Conservation (phyloP, 2,329 filamentous ascomycete genomes). For the Phialophora macrospora region DNA sequence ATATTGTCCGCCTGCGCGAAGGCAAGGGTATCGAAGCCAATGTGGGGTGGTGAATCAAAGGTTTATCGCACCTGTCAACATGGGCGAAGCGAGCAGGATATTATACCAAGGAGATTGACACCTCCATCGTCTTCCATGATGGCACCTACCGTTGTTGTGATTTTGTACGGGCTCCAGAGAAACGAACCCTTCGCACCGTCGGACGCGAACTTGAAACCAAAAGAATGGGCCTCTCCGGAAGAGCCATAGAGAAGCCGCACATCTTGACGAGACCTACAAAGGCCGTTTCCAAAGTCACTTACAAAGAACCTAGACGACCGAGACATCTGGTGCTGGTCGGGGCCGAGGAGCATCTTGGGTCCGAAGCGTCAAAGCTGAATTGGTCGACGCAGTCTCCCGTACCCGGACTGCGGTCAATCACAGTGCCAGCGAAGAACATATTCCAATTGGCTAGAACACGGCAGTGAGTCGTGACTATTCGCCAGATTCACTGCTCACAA, state of each 20-base stretch:
- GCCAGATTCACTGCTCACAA: no score
- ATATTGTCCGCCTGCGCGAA: background rate
- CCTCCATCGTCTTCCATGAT: background rate
- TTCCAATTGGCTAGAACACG: background rate
- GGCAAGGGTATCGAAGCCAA: background rate
- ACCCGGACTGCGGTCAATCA: background rate
- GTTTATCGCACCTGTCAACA: background rate
- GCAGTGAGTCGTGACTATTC: no score
- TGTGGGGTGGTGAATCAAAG: background rate
- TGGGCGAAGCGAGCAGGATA: background rate
- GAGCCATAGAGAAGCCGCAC: background rate
- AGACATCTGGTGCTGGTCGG: background rate
- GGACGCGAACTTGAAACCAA: conserved; percentile 7
- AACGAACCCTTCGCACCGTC: conserved; percentile 5
- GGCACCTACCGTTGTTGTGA: conserved; percentile 10
- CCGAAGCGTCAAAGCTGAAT: background rate
- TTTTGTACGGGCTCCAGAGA: conserved; percentile 2
- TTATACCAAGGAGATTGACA: conserved; percentile 6
- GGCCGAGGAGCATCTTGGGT: background rate
- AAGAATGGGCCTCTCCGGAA: background rate
- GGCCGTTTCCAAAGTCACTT: background rate
- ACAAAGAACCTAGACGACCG: background rate
- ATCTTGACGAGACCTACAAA: background rate
- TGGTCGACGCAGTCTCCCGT: background rate
- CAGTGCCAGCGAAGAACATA: background rate